phyloP scores from a whole-genome alignment of 495 filamentous ascomycete genomes.

The Paragyromitra xinjiangensis region DNA sequence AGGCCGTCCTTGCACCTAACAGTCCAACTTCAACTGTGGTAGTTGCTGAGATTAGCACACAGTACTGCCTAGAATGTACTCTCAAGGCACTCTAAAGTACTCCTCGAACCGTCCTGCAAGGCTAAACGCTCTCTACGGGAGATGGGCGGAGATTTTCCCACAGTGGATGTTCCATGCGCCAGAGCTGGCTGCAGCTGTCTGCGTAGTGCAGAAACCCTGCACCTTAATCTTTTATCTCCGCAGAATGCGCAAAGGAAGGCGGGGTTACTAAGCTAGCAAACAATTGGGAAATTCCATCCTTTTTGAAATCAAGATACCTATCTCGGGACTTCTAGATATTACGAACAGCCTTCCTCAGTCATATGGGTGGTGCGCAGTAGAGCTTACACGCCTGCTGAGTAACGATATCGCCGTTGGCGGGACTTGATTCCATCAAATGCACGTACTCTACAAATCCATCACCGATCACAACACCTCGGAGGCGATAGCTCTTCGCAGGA shows the following conservation, averaged over 20 bases:
- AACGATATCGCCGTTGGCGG: not conserved
- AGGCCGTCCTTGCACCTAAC: not conserved
- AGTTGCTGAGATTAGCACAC: slow-evolving; percentile 3
- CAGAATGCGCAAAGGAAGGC: slow-evolving; percentile 10
- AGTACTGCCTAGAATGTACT: not conserved
- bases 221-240: not conserved
- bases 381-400: not conserved
- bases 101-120: not conserved
- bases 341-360: not conserved
- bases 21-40: not conserved
- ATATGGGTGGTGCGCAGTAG: not conserved
- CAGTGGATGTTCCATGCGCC: slow-evolving; percentile 7
- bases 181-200: slow-evolving; percentile 16
- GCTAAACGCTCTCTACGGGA: not conserved
- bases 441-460: slow-evolving; percentile 1
- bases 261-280: slow-evolving; percentile 23
- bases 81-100: not conserved
- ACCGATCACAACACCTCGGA: slow-evolving; percentile 21
- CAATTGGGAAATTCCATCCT: slow-evolving; percentile 11
- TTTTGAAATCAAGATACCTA: slow-evolving; percentile 4
- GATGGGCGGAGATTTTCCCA: slow-evolving; percentile 13
- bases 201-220: not conserved
- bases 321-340: slow-evolving; percentile 8
- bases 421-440: slow-evolving; percentile 1
- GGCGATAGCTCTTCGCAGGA: slow-evolving; percentile 10